Evolutionary conservation across 768 basidiomycete genomes (phyloP).

Genomic region (Amanita rimosa): DNA sequence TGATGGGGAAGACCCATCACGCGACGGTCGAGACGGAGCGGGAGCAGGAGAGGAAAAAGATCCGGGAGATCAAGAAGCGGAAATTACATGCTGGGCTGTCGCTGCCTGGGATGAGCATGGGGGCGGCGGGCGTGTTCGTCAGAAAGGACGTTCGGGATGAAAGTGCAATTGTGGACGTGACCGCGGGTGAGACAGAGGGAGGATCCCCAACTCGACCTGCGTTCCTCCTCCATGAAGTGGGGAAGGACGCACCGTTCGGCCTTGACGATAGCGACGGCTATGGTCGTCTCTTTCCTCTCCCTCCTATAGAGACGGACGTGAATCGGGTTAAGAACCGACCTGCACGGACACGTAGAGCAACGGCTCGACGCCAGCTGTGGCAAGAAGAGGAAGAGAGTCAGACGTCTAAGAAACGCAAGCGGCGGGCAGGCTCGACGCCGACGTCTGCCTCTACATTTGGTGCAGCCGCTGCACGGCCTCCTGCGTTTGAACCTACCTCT

Average conservation of each 20-base stretch:
- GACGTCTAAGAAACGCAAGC: not conserved
- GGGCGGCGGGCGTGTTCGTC: conserved; percentile 34
- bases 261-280: not conserved
- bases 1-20: conserved; percentile 19
- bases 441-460: not conserved
- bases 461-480: not conserved
- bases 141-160: conserved; percentile 50
- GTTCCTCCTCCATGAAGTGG: not conserved
- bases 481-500: not conserved
- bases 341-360: not conserved
- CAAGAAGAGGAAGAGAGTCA: not conserved
- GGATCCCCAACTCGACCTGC: not conserved
- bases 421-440: not conserved
- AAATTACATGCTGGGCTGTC: conserved; percentile 28
- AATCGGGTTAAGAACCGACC: not conserved
- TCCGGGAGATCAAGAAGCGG: conserved; percentile 44
- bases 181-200: conserved; percentile 19
- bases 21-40: conserved; percentile 13
- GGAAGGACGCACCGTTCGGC: not conserved
- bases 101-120: conserved; percentile 14
- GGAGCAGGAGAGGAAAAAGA: conserved; percentile 37
- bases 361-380: not conserved
- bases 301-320: not conserved
- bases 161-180: conserved; percentile 49
- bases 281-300: not conserved